Evolutionary conservation across 306 rosid genomes (phyloP), one percentile per base, ranked within the genome.

Genomic region (Benincasa hispida): DNA sequence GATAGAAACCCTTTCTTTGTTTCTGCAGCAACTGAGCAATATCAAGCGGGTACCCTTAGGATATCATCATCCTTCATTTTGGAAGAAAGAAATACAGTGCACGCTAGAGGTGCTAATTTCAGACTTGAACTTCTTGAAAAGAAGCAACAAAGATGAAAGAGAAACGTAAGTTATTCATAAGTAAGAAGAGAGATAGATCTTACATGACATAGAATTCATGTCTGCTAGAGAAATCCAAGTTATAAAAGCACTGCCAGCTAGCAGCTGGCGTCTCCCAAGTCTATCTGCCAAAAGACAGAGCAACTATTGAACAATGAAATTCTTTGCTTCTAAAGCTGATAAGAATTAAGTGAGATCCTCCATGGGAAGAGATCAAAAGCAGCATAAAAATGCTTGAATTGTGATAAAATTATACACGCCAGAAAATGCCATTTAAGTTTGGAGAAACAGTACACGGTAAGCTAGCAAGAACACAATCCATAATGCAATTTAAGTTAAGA

Each of bases 1-100:
- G 88, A 12, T 58, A 87, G 76, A 86, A 88, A 95, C 77, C 95
- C 95, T 85, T 90, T 85, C 82, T 82, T 86, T n/a, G 42, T 81
- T 87, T 95, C 99, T 87, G 93, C 98, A 91, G 98, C 99, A 92
- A 92, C 99, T 95, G 99, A 90, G 88, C 89, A 96, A 92, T 87
- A 95, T 95, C 97, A 95, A 90, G 84, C 82, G 89, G 81, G 85
- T 83, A 82, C 77, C 81, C 89, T 90, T 83, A 84, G 89, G 83
- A 80, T 87, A 85, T 83, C 89, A 83, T 84, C 85, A 83, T 82
- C 85, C 81, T 77, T 77, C 82, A 76, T 63, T 81, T 80, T 62
- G 81, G 57, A 85, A 80, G 85, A 69, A 83, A 85, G 67, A 73
- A 81, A 80, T 57, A 34, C 61, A 80, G 13, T 78, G 62, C 39